Base-by-base conservation (phyloP, 2,329 filamentous ascomycete genomes). In the Phaeosphaeriaceae sp. region DNA sequence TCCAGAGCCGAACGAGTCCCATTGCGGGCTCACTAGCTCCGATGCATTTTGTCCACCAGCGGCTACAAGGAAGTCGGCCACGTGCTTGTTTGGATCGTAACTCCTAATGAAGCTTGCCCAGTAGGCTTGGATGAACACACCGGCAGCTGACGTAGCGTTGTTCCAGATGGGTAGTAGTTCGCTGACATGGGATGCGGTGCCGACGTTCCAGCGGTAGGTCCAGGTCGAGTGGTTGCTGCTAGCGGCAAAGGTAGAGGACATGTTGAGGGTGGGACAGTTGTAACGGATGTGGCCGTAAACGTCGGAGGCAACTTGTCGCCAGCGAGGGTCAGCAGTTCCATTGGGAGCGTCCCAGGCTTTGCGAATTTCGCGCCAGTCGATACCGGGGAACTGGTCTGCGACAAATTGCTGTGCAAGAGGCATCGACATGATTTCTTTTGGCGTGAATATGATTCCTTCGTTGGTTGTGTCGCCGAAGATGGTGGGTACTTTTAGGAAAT, bases 151-250 rank as follows among this genome's bases (percentile, higher is more conserved):
- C 1, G 61, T 62, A 4, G 67, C 73, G 4, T 72, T 66, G 16
- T 70, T 68, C 63, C 75, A 78, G 15, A 78, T 70, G 1, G 73
- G 66, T 0, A 63, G 49, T 0, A 70, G 56, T 54, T 76, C 76
- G 1, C 67, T 69, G 1, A 77, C 66, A 36, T 76, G 69, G 2
- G 66, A 60, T 1, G 72, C 67, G 11, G 72, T 64, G 11, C 69
- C 73, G 2, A 81, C 76, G 36, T 81, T 77, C 70, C 76, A 81
- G 0, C 77, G 70, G 53, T 81, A 81, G 36, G 76, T 75, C 75
- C 78, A 81, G 6, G 74, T 71, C 1, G 65, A 56, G 7, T 48
- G 7, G 1, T 56, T 63, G 4, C 65, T 57, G 3, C 63, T 61
- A 16, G 63, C 63, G 1, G 72, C 65, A 33, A 63, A 70, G 1